phyloP scores from a whole-genome alignment of 192 early-diverging fungal species.

The Mortierella hygrophila region DNA sequence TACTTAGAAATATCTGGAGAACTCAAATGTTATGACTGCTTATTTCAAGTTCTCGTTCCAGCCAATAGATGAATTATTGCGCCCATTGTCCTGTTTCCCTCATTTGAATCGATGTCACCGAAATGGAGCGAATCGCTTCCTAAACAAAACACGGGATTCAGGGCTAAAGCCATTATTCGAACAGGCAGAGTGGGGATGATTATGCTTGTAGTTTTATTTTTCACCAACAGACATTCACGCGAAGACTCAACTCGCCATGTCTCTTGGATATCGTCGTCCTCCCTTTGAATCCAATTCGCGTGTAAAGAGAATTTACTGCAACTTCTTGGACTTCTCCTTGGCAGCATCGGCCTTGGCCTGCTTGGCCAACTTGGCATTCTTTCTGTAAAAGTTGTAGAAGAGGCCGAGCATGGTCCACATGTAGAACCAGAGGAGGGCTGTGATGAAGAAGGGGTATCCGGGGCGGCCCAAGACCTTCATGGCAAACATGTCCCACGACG shows the following conservation, averaged over 20 bases:
- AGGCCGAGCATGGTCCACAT: slow-evolving; percentile 76
- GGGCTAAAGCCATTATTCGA: not conserved
- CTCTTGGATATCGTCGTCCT: not conserved
- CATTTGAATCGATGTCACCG: slow-evolving; percentile 2
- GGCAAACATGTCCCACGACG: slow-evolving; percentile 59
- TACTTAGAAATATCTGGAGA: too few species aligned
- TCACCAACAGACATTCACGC: not conserved
- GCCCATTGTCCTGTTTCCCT: too few species aligned
- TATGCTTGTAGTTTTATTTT: not conserved
- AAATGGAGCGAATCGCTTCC: not conserved
- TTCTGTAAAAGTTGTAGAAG: slow-evolving; percentile 72
- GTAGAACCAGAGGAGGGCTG: slow-evolving; percentile 70
- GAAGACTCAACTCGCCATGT: not conserved
- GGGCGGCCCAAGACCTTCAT: slow-evolving; percentile 49
- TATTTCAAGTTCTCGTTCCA: too few species aligned
- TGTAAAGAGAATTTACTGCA: slow-evolving; percentile 21
- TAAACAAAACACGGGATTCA: not conserved
- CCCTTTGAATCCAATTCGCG: not conserved
- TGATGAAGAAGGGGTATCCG: slow-evolving; percentile 63
- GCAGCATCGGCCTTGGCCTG: slow-evolving; percentile 35
- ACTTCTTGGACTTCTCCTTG: slow-evolving; percentile 53
- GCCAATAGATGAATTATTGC: too few species aligned
- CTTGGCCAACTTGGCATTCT: slow-evolving; percentile 59
- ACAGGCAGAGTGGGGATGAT: not conserved
- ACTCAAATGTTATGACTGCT: too few species aligned